These are phyloP conservation scores for Keqinozyma sinolaborantium DNA, from an alignment of 1,139 yeast species.

Conservation along the genomic window DNA sequence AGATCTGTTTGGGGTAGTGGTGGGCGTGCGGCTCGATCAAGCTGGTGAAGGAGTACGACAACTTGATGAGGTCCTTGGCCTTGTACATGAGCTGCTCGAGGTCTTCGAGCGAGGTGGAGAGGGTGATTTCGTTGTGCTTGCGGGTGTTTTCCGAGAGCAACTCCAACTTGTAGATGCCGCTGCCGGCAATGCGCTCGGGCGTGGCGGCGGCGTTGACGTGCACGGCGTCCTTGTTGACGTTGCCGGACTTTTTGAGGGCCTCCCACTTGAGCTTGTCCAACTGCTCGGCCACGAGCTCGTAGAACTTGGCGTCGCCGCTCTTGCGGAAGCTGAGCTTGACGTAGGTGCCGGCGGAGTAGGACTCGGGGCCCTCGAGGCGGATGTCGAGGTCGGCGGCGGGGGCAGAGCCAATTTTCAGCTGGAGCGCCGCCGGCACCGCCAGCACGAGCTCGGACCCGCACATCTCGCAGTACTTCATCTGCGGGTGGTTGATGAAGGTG, in stretches of 20 bases:
- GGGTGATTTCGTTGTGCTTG: constrained; percentile 56
- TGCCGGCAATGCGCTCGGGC: constrained; percentile 8
- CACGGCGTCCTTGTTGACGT: constrained; percentile 37
- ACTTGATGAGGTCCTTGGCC: constrained; percentile 67
- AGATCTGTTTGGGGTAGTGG: constrained; percentile 13
- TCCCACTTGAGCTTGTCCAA: constrained; percentile 50
- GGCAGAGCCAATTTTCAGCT: constrained; percentile 4
- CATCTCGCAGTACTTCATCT: constrained; percentile 75
- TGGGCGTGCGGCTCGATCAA: constrained; percentile 16
- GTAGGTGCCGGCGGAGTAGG: constrained; percentile 30
- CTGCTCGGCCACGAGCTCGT: constrained; percentile 34
- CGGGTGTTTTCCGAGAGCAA: constrained; percentile 54
- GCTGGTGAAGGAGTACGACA: constrained; percentile 48
- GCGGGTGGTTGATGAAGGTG: constrained; percentile 83
- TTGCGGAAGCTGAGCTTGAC: constrained; percentile 61
- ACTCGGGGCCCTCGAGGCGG: constrained; percentile 27
- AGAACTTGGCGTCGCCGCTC: constrained; percentile 53
- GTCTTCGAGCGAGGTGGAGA: constrained; percentile 72
- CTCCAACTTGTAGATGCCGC: constrained; percentile 75
- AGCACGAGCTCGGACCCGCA: constrained; percentile 64
- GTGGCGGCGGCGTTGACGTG: constrained; percentile 13
- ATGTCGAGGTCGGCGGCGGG: constrained; percentile 15
- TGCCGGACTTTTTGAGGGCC: constrained; percentile 28
- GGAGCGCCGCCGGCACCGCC: constrained; percentile 13
- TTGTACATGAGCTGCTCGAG: constrained; percentile 72